phyloP scores from a whole-genome alignment of 345 rosid genomes.

The Zanthoxylum bungeanum region DNA sequence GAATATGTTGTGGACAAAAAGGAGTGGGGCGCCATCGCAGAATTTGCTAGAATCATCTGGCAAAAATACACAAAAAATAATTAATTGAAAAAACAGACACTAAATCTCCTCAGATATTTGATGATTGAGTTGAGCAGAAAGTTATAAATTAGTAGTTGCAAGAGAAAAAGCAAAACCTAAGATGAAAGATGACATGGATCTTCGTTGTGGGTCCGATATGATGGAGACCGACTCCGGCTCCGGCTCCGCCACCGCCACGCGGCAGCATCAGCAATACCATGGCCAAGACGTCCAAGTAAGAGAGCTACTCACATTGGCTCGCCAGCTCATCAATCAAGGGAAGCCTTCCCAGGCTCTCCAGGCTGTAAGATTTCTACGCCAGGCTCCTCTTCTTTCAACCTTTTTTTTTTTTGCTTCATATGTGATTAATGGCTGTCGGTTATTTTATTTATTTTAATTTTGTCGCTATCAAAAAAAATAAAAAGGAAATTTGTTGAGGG shows the following conservation, averaged over 20 bases:
- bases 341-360: slow-evolving; percentile 88
- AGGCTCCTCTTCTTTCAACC: too few relatives aligned
- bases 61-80: background rate
- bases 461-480: too few relatives aligned
- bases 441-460: too few relatives aligned
- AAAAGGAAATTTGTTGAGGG: too few relatives aligned
- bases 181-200: slow-evolving; percentile 42
- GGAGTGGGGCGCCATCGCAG: background rate
- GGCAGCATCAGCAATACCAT: slow-evolving; percentile 9
- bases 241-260: slow-evolving; percentile 3
- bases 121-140: background rate
- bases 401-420: too few relatives aligned
- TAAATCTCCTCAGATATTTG: too few relatives aligned
- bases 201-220: slow-evolving; percentile 36
- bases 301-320: slow-evolving; percentile 65
- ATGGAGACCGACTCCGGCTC: slow-evolving; percentile 38
- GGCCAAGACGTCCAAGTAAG: slow-evolving; percentile 23
- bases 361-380: too few relatives aligned
- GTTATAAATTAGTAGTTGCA: background rate
- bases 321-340: slow-evolving; percentile 69
- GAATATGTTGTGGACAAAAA: too few relatives aligned
- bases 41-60: slow-evolving; percentile 30
- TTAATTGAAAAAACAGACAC: background rate
- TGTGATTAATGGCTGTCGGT: too few relatives aligned
- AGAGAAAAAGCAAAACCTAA: background rate